A percentile compares a stretch with the other conserved stretches of the same genome.
phyloP scores from a whole-genome alignment of 257 asterid genomes.

The Scutellaria baicalensis region DNA sequence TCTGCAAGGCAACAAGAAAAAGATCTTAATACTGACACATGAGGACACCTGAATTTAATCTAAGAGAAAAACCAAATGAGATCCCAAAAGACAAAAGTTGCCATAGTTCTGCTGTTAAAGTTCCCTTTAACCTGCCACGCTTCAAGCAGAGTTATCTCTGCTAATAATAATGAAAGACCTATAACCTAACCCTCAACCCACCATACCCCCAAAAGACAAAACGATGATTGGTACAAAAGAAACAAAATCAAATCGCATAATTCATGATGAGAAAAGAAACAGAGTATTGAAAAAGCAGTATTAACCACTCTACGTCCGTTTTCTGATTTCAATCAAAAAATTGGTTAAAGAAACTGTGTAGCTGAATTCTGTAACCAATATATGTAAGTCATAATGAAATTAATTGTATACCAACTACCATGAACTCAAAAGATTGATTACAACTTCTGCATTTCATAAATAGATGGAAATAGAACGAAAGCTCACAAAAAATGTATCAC shows the following conservation, averaged over 20 bases:
- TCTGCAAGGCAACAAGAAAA: slow-evolving; percentile 41
- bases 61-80: background rate
- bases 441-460: background rate
- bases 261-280: too few species aligned
- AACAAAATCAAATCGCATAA: too few species aligned
- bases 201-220: background rate
- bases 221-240: background rate
- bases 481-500: background rate
- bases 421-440: background rate
- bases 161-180: background rate
- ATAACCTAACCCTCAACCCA: background rate
- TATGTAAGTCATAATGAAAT: background rate
- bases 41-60: background rate
- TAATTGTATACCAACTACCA: background rate
- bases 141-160: background rate
- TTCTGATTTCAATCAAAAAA: background rate
- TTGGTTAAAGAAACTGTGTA: background rate
- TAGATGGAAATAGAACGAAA: background rate
- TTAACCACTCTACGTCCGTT: background rate
- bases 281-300: background rate
- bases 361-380: background rate
- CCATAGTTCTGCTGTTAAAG: background rate
- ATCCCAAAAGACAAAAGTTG: background rate
- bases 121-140: background rate
- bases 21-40: background rate